phyloP scores from a whole-genome alignment of 306 rosid species.

The Gynostemma pentaphyllum region DNA sequence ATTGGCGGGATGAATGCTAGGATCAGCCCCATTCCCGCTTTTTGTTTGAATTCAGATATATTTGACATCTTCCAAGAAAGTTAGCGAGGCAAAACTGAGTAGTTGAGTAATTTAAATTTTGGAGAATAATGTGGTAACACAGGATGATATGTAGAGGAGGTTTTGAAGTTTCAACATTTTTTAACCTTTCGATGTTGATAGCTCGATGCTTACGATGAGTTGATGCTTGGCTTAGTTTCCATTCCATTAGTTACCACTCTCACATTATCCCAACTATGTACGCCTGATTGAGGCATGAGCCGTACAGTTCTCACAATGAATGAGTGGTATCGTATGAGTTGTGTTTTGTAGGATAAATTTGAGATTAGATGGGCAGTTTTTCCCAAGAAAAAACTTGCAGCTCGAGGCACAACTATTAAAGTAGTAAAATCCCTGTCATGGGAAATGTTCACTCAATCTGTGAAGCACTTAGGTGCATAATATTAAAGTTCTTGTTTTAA shows the following conservation, averaged over 20 bases:
- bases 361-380: not conserved
- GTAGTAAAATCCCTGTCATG: too few relatives aligned
- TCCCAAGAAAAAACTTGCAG: not conserved
- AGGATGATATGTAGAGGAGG: not conserved
- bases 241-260: too few relatives aligned
- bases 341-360: not conserved
- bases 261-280: too few relatives aligned
- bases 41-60: slow-evolving; percentile 7
- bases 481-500: not conserved
- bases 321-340: too few relatives aligned
- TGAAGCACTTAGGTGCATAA: not conserved
- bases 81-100: slow-evolving; percentile 4
- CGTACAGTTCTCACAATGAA: not conserved
- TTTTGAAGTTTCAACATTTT: not conserved
- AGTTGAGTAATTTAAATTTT: slow-evolving; percentile 17
- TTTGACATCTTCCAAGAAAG: slow-evolving; percentile 13
- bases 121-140: not conserved
- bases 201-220: too few relatives aligned
- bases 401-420: not conserved
- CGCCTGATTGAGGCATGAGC: too few relatives aligned
- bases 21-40: slow-evolving; percentile 15
- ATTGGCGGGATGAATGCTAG: slow-evolving; percentile 24
- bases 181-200: not conserved
- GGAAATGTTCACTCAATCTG: too few relatives aligned
- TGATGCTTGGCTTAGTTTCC: too few relatives aligned